phyloP scores from a whole-genome alignment of 768 basidiomycete species.

The Amanita pseudoporphyria region DNA sequence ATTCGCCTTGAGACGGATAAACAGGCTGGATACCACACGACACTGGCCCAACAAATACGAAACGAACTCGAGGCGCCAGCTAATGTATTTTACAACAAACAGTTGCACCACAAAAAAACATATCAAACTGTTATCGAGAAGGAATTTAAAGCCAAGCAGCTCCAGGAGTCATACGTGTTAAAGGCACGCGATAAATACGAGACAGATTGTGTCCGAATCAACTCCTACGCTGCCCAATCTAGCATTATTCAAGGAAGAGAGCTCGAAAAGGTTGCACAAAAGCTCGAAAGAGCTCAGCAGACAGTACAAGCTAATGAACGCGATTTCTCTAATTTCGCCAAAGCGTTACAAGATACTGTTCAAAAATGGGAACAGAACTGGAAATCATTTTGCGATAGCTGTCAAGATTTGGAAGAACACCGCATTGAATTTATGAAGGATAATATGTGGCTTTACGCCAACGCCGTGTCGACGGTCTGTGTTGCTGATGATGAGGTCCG shows the following conservation, averaged over 20 bases:
- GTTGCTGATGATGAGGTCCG: slow-evolving; percentile 91
- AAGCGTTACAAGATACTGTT: slow-evolving; percentile 67
- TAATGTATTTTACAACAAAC: slow-evolving; percentile 48
- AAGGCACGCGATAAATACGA: slow-evolving; percentile 95
- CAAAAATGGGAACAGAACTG: slow-evolving; percentile 89
- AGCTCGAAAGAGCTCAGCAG: slow-evolving; percentile 84
- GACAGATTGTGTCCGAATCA: slow-evolving; percentile 85
- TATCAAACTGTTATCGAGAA: slow-evolving; percentile 79
- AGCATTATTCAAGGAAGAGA: slow-evolving; percentile 90
- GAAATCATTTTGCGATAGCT: slow-evolving; percentile 90
- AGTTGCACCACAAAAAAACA: slow-evolving; percentile 63
- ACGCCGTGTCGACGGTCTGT: slow-evolving; percentile 92
- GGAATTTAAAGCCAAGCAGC: slow-evolving; percentile 80
- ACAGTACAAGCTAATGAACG: slow-evolving; percentile 87
- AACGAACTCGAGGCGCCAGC: slow-evolving; percentile 64
- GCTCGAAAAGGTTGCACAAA: slow-evolving; percentile 79
- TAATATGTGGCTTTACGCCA: slow-evolving; percentile 93
- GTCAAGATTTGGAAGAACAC: slow-evolving; percentile 94
- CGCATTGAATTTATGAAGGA: slow-evolving; percentile 93
- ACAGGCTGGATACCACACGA: slow-evolving; percentile 64
- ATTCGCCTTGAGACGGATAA: slow-evolving; percentile 77
- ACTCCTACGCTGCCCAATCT: slow-evolving; percentile 87
- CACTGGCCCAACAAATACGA: slow-evolving; percentile 67
- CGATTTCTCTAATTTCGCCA: slow-evolving; percentile 85
- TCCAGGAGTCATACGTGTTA: slow-evolving; percentile 75